Evolutionary conservation across 164 flowering plant species (phyloP), one percentile per base, ranked within the genome.

Genomic region (Annona cherimola): DNA sequence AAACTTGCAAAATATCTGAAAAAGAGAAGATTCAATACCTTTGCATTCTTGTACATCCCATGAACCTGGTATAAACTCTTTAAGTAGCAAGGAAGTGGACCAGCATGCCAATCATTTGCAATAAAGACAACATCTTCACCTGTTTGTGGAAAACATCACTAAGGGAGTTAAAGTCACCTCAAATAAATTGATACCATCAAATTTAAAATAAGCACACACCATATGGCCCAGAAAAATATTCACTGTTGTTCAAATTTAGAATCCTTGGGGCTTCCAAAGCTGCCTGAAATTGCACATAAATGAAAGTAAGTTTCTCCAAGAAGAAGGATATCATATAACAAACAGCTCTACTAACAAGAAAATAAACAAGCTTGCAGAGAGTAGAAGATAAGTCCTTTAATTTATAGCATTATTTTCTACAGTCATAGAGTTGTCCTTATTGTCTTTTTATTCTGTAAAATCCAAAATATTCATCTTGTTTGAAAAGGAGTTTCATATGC

Each of bases 71-170:
- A 92, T 73, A 84, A 76, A 40, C 78, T 63, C 72, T 92, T 90
- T 44, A 92, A 79, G 83, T 92, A 92, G 85, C 95, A 89, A 44
- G 97, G 94, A 70, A 92, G 83, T 69, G 90, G 83, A 63, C 91
- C 90, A 41, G 91, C 83, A 81, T 92, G 97, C 97, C 97, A 92
- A 71, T 92, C 97, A 70, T 92, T 90, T 68, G 89, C 89, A 70
- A 90, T 69, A 72, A 92, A 92, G 61, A 90, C 72, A 67, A 88
- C 87, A 79, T 92, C 88, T 71, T 92, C 97, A 5, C 97, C 97
- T 90, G 83, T 45, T n/a, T 61, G 35, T 3, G 12, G 44, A 39
- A 57, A 4, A 26, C 63, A 69, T 26, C 55, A 8, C 4, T 57
- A 39, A 45, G 8, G 8, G 19, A 11, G 20, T n/a, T n/a, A 8